Conservation (phyloP, 768 basidiomycete species). For the Suillus clintonianus region DNA sequence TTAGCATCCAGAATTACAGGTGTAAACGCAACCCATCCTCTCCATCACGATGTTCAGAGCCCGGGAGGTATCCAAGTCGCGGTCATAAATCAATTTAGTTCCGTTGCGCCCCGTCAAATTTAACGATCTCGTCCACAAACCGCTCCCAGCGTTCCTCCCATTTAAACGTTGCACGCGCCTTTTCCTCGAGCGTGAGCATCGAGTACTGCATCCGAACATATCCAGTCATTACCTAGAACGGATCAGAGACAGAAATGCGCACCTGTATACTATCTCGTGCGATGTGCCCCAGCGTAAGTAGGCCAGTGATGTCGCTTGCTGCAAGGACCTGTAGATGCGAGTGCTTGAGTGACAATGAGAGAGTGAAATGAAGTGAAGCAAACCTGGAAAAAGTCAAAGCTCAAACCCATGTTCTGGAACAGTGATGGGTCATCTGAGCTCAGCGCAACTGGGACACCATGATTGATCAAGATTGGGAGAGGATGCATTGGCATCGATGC, state of each 20-base stretch:
- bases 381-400: constrained; percentile 80
- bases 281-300: constrained; percentile 61
- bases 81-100: not conserved
- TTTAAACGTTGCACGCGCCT: constrained; percentile 37
- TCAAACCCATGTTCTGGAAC: constrained; percentile 78
- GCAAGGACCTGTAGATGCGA: constrained; percentile 53
- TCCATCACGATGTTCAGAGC: not conserved
- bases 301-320: constrained; percentile 64
- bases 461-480: constrained; percentile 67
- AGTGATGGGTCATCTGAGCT: constrained; percentile 77
- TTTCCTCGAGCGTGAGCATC: constrained; percentile 48
- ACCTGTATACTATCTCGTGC: constrained; percentile 71
- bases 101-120: not conserved
- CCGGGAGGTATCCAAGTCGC: not conserved
- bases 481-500: constrained; percentile 83
- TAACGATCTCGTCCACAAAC: constrained; percentile 43
- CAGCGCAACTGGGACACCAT: constrained; percentile 71
- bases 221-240: not conserved
- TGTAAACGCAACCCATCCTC: not conserved
- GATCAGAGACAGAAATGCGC: not conserved
- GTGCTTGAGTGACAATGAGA: not conserved
- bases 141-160: constrained; percentile 54
- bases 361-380: constrained; percentile 2
- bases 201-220: constrained; percentile 45
- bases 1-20: not conserved